These are phyloP conservation scores for Hygrophoropsis aurantiaca DNA, from an alignment of 768 basidiomycete species.

Conservation along the genomic window DNA sequence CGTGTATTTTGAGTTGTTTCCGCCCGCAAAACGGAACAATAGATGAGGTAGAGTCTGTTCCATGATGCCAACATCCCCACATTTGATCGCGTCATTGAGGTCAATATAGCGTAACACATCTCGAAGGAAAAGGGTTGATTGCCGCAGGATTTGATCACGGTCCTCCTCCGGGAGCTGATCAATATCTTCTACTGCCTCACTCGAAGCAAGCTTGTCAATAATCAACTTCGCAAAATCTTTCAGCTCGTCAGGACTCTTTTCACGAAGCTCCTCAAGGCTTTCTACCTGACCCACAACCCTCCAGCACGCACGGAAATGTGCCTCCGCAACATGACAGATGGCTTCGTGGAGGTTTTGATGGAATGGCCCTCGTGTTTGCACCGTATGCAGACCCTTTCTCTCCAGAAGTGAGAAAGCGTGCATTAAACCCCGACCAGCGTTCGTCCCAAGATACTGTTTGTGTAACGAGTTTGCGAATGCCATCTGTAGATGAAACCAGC, in stretches of 20 bases:
- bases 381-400: conserved; percentile 14
- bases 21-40: conserved; percentile 25
- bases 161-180: not conserved
- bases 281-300: not conserved
- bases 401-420: conserved; percentile 20
- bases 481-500: conserved; percentile 44
- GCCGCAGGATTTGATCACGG: conserved; percentile 5
- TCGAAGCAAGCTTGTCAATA: conserved; percentile 14
- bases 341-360: conserved; percentile 15
- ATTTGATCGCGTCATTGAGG: conserved; percentile 29
- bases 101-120: conserved; percentile 13
- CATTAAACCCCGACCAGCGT: conserved; percentile 12
- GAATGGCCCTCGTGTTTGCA: conserved; percentile 16
- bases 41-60: conserved; percentile 21
- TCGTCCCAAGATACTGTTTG: conserved; percentile 39
- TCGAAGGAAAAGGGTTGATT: conserved; percentile 3
- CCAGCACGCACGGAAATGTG: conserved; percentile 8
- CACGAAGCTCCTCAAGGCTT: conserved; percentile 1
- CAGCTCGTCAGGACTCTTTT: conserved; percentile 3
- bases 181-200: not conserved
- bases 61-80: conserved; percentile 24
- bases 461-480: conserved; percentile 40
- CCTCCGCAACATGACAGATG: conserved; percentile 5
- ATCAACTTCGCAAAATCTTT: conserved; percentile 11
- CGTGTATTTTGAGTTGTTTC: conserved; percentile 21